Base-by-base conservation (phyloP, 1,284 basidiomycete genomes). In the Ganoderma resinaceum region DNA sequence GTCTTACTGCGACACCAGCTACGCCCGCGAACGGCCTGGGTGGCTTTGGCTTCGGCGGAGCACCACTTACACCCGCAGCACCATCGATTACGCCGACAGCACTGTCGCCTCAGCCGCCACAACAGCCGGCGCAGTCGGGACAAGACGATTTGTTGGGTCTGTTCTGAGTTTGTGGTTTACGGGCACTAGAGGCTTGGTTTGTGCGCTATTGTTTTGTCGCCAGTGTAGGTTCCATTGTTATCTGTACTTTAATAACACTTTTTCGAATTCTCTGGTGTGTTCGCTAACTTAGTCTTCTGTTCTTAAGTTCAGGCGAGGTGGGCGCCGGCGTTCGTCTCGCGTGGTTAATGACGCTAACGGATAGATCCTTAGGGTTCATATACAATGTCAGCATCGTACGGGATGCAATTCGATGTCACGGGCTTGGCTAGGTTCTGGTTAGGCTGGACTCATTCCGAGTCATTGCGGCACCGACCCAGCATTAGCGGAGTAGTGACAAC, bases 121-220 rank as follows among this genome's bases (percentile, higher is more conserved):
- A 75, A 70, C 74, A 68, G 65, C 77, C 77, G 68, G 78, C 79
- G 55, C 80, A 68, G 63, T 64, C 63, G 4, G 67, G 82, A 43
- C 81, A 86, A 76, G 85, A 87, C 35, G 86, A 86, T 71, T 73
- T 85, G 75, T 76, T 87, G 69, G 85, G 85, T 40, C 75, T 61
- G 14, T 61, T 61, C 60, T 61, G 60, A 29, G 29, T 61, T 61
- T 31, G 11, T 49, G 11, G 23, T 49, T 38, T 16, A n/a, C 31
- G 3, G n/a, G 31, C 29, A 14, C 8, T 38, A 40, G 59, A 29
- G 61, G 40, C 31, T 49, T 49, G 61, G 4, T 61, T 61, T 61
- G 31, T 61, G 35, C 46, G 9, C 23, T 33, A 31, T 31, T 26
- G 42, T 23, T 40, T n/a, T 37, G n/a, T 33, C 38, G 5, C 59